Base-by-base conservation (phyloP, 768 basidiomycete species). In the Coprinopsis strossmayeri region DNA sequence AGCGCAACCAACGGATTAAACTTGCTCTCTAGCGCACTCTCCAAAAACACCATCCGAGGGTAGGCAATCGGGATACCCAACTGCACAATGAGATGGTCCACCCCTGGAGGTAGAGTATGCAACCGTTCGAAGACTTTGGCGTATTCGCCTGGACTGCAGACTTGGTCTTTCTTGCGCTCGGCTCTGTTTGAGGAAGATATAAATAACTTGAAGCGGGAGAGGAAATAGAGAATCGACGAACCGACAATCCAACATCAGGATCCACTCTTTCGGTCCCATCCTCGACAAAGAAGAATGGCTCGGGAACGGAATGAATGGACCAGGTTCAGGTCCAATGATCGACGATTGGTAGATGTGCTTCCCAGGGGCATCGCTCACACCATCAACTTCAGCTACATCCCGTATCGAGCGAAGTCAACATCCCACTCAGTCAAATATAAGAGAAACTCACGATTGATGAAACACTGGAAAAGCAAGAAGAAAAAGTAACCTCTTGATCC, bases 391-490 rank as follows among this genome's bases (percentile, higher is more conserved):
- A 51, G 82, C 88, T 84, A 42, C 34, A 49, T n/a, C n/a, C n/a
- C n/a, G n/a, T n/a, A n/a, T n/a, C n/a, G n/a, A n/a, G n/a, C n/a
- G n/a, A n/a, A n/a, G n/a, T n/a, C n/a, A n/a, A n/a, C n/a, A n/a
- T n/a, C n/a, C n/a, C n/a, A n/a, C n/a, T n/a, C n/a, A n/a, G n/a
- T n/a, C n/a, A n/a, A n/a, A n/a, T n/a, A n/a, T 7, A 32, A 32
- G 30, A 15, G 30, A 32, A 32, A 32, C 53, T 45, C 56, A 87
- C 88, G 78, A 53, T 86, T 84, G 57, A 87, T 80, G 63, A 94
- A 94, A 56, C 88, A 90, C 57, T 99, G 95, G 72, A 99, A 98
- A 1, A 99, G 72, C 18, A 95, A 71, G 68, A 83, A 99, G 72
- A 83, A 94, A 64, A 94, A 94, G 67, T 93, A 96, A 18, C 84